These are phyloP conservation scores for Diaporthe helianthi DNA, from an alignment of 2,329 filamentous ascomycete species.

Conservation along the genomic window DNA sequence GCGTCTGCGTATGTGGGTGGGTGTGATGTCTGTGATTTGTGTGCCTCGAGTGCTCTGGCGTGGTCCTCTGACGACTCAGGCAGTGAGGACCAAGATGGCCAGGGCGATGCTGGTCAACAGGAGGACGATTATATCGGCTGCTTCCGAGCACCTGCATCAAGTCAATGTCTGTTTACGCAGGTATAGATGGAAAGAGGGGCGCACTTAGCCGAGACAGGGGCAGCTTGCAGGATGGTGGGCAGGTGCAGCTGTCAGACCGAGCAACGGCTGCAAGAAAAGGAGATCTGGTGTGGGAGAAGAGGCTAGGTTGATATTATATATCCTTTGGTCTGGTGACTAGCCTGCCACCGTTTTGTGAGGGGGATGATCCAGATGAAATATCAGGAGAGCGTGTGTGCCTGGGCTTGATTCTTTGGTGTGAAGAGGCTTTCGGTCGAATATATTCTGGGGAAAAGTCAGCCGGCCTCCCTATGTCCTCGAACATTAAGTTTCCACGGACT, in stretches of 20 bases:
- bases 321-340: slow-evolving; percentile 28
- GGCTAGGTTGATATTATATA: slow-evolving; percentile 33
- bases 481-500: neutral
- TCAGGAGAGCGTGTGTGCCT: slow-evolving; percentile 24
- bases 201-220: slow-evolving; percentile 24
- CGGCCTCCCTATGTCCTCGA: neutral
- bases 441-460: slow-evolving; percentile 18
- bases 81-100: neutral
- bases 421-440: slow-evolving; percentile 1
- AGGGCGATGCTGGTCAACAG: neutral
- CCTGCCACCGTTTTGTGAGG: slow-evolving; percentile 5
- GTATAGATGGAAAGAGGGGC: slow-evolving; percentile 3
- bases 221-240: slow-evolving; percentile 20
- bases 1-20: neutral
- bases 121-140: neutral
- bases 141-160: neutral
- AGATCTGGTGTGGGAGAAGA: slow-evolving; percentile 10
- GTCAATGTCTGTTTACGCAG: neutral
- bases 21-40: neutral
- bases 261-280: slow-evolving; percentile 7
- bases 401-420: slow-evolving; percentile 10
- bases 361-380: slow-evolving; percentile 26
- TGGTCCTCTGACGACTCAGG: neutral
- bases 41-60: slow-evolving; percentile 3
- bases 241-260: slow-evolving; percentile 23